These are phyloP conservation scores for Phytophthora cactorum DNA, from an alignment of 352 stramenopile species.

Conservation along the genomic window DNA sequence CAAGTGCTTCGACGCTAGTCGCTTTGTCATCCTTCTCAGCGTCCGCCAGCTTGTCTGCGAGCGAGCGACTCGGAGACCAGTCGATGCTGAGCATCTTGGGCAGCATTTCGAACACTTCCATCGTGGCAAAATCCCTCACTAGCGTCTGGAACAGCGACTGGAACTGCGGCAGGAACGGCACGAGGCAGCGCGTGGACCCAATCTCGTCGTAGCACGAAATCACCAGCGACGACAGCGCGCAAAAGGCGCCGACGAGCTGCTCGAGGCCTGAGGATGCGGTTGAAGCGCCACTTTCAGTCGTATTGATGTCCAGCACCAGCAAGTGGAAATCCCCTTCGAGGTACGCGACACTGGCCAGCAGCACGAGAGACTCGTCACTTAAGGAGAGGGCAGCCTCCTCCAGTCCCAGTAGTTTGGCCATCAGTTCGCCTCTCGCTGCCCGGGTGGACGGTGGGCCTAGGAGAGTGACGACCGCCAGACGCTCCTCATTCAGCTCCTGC, in stretches of 20 bases:
- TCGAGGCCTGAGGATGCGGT: constrained; percentile 6
- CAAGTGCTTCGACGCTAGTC: constrained; percentile 23
- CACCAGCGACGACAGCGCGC: constrained; percentile 70
- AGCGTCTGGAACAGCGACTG: constrained; percentile 54
- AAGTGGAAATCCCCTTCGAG: constrained; percentile 59
- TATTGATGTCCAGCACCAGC: constrained; percentile 56
- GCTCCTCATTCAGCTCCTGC: constrained; percentile 56
- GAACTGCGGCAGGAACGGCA: constrained; percentile 43
- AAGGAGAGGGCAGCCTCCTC: background rate
- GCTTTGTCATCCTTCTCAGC: constrained; percentile 9
- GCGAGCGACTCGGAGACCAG: constrained; percentile 38
- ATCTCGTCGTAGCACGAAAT: constrained; percentile 50
- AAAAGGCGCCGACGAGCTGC: constrained; percentile 51
- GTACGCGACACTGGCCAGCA: constrained; percentile 52
- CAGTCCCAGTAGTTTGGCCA: constrained; percentile 34
- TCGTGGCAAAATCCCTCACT: constrained; percentile 43
- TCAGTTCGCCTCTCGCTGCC: constrained; percentile 33
- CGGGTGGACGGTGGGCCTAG: constrained; percentile 45
- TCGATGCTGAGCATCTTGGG: constrained; percentile 65
- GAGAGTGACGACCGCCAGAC: constrained; percentile 54
- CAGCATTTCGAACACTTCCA: constrained; percentile 69
- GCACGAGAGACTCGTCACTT: constrained; percentile 30
- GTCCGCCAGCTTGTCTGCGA: constrained; percentile 28
- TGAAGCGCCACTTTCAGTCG: background rate
- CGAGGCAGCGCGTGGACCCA: constrained; percentile 23